Evolutionary conservation across 2,329 filamentous ascomycete species (phyloP), one percentile per base, ranked within the genome.

Genomic region (Penicillium concentricum): DNA sequence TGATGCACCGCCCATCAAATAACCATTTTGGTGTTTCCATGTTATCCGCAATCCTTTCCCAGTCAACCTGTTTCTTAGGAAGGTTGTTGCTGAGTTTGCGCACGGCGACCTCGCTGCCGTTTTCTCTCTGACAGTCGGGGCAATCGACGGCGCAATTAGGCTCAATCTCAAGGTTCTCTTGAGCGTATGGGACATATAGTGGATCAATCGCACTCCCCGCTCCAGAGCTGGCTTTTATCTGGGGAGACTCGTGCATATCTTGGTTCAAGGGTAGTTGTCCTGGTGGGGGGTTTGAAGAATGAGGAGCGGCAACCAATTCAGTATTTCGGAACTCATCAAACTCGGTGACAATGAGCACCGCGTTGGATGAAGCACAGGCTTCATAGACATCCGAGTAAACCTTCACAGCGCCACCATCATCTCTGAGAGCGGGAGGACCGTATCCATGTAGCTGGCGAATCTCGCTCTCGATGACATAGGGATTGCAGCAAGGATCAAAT

Each of bases 291-390:
- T 22, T 22, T 22, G 39, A 42, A 24, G 39, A 5, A 42, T 7
- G 39, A 18, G 30, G 20, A 22, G 22, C n/a, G 24, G 8, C n/a
- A 26, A 22, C 39, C 20, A 32, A 26, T 13, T 43, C 49, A 8
- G 46, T 47, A 13, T 61, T 61, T 16, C 52, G 49, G 38, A 63
- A 63, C 16, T 63, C 61, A 41, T 61, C 59, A 39, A 61, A 63
- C 22, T 63, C 61, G 15, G 61, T 63, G 30, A 61, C 59, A 34
- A 63, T 54, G 13, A 63, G 37, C 16, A 63, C 56, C 9, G 61
- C 61, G 38, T 61, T 61, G 1, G 59, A 56, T 16, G 50, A 60
- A 5, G 57, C 49, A 10, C 56, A 59, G 6, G 61, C 61, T 13
- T 61, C 52, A 16, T 61, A 61, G 3, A 51, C 51, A 38, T 61